Base-by-base conservation (phyloP, 2,329 filamentous ascomycete genomes). In the Botrytis pseudocinerea region DNA sequence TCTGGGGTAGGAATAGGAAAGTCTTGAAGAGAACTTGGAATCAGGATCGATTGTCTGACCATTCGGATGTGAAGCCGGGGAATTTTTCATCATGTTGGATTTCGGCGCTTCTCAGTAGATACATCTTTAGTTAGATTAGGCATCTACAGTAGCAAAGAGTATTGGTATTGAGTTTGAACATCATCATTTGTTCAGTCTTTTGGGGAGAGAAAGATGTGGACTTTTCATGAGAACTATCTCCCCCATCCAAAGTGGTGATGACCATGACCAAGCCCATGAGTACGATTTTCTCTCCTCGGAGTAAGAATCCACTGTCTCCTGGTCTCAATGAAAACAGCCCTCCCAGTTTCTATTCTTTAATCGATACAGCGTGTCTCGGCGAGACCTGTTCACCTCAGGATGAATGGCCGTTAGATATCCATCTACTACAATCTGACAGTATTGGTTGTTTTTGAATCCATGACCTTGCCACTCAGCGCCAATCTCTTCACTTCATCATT, bases 331-430 rank as follows among this genome's bases (percentile, higher is more conserved):
- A 22, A n/a, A 4, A 32, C n/a, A 20, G 0, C 16, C 2, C 16
- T 40, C 28, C n/a, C 4, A n/a, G 32, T 28, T 12, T 22, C 2
- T 0, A 28, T 12, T 0, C 2, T 1, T 62, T 10, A 1, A 38
- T 28, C 35, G 8, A 8, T 12, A 14, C 20, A 25, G 0, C 0
- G 6, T 9, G 1, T 25, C 6, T 6, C 2, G 28, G 3, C 6
- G 2, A 25, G 22, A 4, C 10, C 10, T 12, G 4, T 4, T n/a
- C 22, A 32, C 2, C 9, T 25, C 4, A 12, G 5, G 5, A 10
- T 5, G 4, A 25, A 18, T 54, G 2, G 8, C 3, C 3, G 32
- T 3, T 35, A 2, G 12, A 25, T 38, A 38, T 14, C 2, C 1
- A 61, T 38, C 4, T 6, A 22, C 10, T 8, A 22, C 7, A 40